Conservation (phyloP, 139 green algal genomes). For the Ostreobium quekettii region DNA sequence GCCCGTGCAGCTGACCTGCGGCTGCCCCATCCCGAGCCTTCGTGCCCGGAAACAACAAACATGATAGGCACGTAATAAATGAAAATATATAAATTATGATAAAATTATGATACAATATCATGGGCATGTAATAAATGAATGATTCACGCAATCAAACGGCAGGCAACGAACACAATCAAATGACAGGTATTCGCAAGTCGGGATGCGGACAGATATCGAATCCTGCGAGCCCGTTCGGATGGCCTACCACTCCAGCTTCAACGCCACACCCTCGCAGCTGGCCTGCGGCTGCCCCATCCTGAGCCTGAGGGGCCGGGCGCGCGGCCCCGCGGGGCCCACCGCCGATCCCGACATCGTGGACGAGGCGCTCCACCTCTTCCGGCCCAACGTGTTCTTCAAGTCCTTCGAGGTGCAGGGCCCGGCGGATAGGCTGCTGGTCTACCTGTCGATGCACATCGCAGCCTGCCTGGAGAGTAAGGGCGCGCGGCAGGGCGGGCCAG, state of each 20-base stretch:
- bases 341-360: constrained; percentile 39
- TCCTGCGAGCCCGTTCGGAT: too few relatives aligned
- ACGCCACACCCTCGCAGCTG: neutral
- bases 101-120: too few relatives aligned
- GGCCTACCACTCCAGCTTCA: neutral
- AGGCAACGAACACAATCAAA: too few relatives aligned
- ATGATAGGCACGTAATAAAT: too few relatives aligned
- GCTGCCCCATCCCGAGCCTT: neutral
- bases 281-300: neutral
- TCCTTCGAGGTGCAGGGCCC: constrained; percentile 31
- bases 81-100: too few relatives aligned
- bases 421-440: constrained; percentile 53
- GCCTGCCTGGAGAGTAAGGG: constrained; percentile 37
- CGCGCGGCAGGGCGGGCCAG: neutral
- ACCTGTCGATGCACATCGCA: constrained; percentile 53
- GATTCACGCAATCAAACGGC: too few relatives aligned
- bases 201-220: too few relatives aligned
- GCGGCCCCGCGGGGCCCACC: neutral
- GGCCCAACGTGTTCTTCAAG: constrained; percentile 49
- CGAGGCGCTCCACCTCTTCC: constrained; percentile 43
- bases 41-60: too few relatives aligned
- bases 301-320: neutral
- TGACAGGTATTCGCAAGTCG: too few relatives aligned
- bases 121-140: too few relatives aligned
- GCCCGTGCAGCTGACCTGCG: neutral